Evolutionary conservation across 352 stramenopile genomes (phyloP).

Genomic region (Sclerospora graminicola): DNA sequence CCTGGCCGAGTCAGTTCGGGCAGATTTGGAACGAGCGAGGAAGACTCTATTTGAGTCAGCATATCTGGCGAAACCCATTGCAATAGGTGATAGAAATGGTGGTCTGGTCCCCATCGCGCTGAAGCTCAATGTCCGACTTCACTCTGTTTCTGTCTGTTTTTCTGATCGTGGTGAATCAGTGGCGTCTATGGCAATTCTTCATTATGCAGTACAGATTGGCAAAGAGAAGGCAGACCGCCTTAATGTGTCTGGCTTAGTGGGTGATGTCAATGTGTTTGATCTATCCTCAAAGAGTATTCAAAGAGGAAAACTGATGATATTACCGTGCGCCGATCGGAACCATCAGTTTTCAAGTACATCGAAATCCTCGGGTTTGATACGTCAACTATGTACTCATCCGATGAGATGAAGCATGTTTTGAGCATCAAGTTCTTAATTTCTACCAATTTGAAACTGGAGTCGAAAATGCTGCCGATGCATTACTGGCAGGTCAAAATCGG

Average conservation of each 20-base stretch:
- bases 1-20: constrained; percentile 69
- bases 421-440: too few species aligned
- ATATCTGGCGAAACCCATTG: constrained; percentile 1
- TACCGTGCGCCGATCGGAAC: constrained; percentile 4
- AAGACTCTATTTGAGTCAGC: constrained; percentile 39
- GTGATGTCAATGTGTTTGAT: constrained; percentile 68
- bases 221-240: constrained; percentile 19
- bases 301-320: constrained; percentile 13
- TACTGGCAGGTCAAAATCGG: constrained; percentile 65
- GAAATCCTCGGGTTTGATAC: constrained; percentile 51
- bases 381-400: constrained; percentile 5
- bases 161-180: constrained; percentile 58
- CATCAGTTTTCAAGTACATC: constrained; percentile 21
- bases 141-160: constrained; percentile 75
- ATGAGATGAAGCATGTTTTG: constrained; percentile 25
- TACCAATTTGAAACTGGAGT: constrained; percentile 5
- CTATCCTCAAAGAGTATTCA: constrained; percentile 29
- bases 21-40: constrained; percentile 70
- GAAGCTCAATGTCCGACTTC: constrained; percentile 41
- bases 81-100: not conserved
- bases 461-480: not conserved
- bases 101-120: constrained; percentile 10
- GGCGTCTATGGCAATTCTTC: constrained; percentile 54
- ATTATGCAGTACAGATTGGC: constrained; percentile 29
- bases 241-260: constrained; percentile 35